Conservation (phyloP, 345 rosid species). For the Salix caprea region DNA sequence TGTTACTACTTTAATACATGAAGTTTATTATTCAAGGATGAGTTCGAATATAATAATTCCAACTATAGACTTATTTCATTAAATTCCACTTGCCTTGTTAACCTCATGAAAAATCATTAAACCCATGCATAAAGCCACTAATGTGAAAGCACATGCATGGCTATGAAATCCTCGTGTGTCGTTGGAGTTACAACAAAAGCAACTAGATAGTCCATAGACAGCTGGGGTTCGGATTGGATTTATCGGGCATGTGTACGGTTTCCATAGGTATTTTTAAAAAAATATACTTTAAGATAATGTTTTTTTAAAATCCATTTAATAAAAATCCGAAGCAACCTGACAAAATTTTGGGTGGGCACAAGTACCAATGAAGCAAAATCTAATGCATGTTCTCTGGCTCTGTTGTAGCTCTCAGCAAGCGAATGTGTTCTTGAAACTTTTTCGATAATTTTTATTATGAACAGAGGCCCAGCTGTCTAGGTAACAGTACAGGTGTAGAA, state of each 20-base stretch:
- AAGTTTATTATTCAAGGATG: not conserved
- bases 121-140: not conserved
- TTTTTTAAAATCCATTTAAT: no score
- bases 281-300: no score
- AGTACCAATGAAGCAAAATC: not conserved
- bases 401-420: not conserved
- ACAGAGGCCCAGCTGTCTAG: not conserved
- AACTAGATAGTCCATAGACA: conserved; percentile 1
- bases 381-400: not conserved
- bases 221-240: conserved; percentile 1
- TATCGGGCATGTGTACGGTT: not conserved
- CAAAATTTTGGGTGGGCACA: not conserved
- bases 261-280: not conserved
- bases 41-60: not conserved
- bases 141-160: conserved; percentile 7
- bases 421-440: not conserved
- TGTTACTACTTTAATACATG: not conserved
- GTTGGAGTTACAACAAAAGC: not conserved
- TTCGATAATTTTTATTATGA: not conserved
- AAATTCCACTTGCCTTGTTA: not conserved
- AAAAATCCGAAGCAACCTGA: not conserved
- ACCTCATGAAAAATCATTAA: not conserved
- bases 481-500: not conserved
- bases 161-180: not conserved
- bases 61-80: no score